phyloP scores from a whole-genome alignment of 805 yeast genomes.

The Myxozyma geophila region DNA sequence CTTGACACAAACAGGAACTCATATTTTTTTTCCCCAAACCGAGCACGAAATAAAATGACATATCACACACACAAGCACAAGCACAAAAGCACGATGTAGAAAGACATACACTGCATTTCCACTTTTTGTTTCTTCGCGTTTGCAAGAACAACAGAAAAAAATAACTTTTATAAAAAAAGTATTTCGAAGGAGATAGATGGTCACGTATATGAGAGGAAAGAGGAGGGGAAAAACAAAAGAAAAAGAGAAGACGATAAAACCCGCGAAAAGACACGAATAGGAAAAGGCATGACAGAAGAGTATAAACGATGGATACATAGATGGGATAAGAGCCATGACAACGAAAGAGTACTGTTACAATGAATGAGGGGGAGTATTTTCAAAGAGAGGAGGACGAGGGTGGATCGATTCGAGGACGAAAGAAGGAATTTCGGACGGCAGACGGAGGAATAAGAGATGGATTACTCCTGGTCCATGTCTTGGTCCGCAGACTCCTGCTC shows the following conservation, averaged over 20 bases:
- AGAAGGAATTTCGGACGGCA: not conserved
- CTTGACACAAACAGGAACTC: not conserved
- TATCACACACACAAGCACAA: too few relatives aligned
- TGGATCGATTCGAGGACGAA: not conserved
- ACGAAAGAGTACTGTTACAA: not conserved
- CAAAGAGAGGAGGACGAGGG: not conserved
- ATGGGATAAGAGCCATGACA: too few relatives aligned
- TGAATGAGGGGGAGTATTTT: not conserved
- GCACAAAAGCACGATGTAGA: too few relatives aligned
- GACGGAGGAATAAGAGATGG: not conserved
- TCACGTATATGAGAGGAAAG: not conserved
- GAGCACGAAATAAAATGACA: too few relatives aligned
- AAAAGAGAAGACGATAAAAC: not conserved
- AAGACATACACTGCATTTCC: too few relatives aligned
- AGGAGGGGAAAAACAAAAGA: too few relatives aligned
- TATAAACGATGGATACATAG: too few relatives aligned
- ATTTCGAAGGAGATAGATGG: not conserved
- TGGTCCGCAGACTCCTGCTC: slow-evolving; percentile 32
- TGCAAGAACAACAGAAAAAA: not conserved
- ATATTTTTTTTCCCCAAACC: too few relatives aligned
- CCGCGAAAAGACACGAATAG: not conserved
- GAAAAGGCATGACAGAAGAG: not conserved
- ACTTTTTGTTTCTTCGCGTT: too few relatives aligned
- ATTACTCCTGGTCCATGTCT: slow-evolving; percentile 12
- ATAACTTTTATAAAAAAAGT: not conserved